Evolutionary conservation across 129 eudicot species (phyloP).

Genomic region (Calendula officinalis): DNA sequence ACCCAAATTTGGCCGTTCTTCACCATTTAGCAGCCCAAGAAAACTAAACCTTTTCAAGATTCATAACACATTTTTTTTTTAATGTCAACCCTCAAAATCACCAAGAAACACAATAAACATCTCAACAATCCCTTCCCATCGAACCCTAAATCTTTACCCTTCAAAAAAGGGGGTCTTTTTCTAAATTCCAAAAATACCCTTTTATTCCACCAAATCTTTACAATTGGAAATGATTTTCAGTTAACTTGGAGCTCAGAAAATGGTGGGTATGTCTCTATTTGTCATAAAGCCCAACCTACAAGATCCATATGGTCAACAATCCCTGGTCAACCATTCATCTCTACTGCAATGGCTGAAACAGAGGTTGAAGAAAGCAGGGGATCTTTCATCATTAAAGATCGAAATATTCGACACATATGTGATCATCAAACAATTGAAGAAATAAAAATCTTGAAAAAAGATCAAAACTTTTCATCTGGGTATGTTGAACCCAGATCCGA

Average conservation of each 20-base stretch:
- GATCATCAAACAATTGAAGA: constrained; percentile 77
- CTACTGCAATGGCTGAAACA: constrained; percentile 86
- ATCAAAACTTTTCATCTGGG: constrained; percentile 45
- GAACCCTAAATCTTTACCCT: constrained; percentile 54
- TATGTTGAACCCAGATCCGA: constrained; percentile 19
- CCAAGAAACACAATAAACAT: constrained; percentile 81
- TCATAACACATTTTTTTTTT: constrained; percentile 4
- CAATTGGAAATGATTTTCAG: constrained; percentile 67
- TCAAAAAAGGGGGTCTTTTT: constrained; percentile 51
- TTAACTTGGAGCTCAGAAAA: constrained; percentile 52
- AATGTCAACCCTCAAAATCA: constrained; percentile 66
- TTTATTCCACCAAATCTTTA: constrained; percentile 47
- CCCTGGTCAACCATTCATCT: constrained; percentile 85
- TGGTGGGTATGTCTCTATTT: constrained; percentile 72
- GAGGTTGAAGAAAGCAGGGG: constrained; percentile 97
- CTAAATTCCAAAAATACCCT: constrained; percentile 45
- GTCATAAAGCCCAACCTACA: constrained; percentile 54
- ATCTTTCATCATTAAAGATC: constrained; percentile 76
- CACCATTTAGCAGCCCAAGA: constrained; percentile 5
- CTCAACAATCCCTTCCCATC: constrained; percentile 94
- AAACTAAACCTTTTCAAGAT: constrained; percentile 17
- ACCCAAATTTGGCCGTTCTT: constrained; percentile 15
- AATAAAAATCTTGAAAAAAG: constrained; percentile 36
- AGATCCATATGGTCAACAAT: constrained; percentile 81
- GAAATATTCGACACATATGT: constrained; percentile 50